These are phyloP conservation scores for Populus tremula DNA, from an alignment of 345 rosid species.

Conservation along the genomic window DNA sequence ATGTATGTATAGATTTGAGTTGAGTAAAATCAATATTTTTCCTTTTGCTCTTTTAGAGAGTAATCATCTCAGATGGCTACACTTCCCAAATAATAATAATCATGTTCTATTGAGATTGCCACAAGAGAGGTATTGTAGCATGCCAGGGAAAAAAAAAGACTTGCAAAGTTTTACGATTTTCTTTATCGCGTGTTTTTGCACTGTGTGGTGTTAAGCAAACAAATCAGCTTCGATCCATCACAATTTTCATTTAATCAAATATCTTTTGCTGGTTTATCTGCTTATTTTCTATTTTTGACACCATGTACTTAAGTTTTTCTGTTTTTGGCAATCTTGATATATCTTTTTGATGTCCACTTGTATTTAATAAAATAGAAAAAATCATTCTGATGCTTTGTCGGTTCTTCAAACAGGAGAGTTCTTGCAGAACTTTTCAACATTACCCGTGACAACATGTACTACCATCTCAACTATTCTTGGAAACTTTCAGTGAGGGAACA, in stretches of 20 bases:
- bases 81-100: not conserved
- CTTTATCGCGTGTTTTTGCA: not conserved
- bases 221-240: not conserved
- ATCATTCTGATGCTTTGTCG: not conserved
- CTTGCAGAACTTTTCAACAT: constrained; percentile 52
- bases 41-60: not conserved
- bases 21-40: not conserved
- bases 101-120: not conserved
- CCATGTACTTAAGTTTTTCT: not conserved
- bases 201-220: not conserved
- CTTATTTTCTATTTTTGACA: not conserved
- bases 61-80: not conserved
- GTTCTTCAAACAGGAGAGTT: constrained; percentile 56
- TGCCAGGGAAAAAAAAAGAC: not conserved
- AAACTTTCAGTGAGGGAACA: constrained; percentile 63
- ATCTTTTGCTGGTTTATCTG: not conserved
- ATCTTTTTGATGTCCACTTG: not conserved
- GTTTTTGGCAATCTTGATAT: not conserved
- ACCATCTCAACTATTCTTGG: constrained; percentile 81
- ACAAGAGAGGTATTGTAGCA: not conserved
- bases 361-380: not conserved
- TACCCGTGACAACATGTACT: constrained; percentile 67
- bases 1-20: not conserved
- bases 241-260: not conserved
- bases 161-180: not conserved